Percentiles rank a stretch among this genome's conserved stretches.
phyloP scores from a whole-genome alignment of 805 yeast species.

The Saturnispora zaruensis region DNA sequence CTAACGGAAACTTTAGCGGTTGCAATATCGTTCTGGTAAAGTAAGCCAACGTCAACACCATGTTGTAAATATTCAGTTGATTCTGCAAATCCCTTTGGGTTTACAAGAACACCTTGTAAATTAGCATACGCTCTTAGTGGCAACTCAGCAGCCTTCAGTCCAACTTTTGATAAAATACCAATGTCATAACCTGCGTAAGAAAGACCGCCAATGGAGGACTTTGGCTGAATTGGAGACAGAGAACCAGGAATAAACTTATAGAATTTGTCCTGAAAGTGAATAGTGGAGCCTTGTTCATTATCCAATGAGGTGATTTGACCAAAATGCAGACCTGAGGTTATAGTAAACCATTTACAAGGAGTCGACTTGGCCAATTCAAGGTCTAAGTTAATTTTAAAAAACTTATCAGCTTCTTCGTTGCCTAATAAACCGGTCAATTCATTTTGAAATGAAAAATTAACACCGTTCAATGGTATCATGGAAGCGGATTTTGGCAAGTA shows the following conservation, averaged over 20 bases:
- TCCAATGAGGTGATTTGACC: slow-evolving; percentile 47
- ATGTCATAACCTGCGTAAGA: slow-evolving; percentile 12
- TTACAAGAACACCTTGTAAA: slow-evolving; percentile 9
- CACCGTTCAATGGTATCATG: slow-evolving; percentile 41
- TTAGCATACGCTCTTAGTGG: slow-evolving; percentile 14
- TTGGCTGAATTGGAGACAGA: slow-evolving; percentile 16
- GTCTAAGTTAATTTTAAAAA: slow-evolving; percentile 30
- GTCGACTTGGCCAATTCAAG: slow-evolving; percentile 32
- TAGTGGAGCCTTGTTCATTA: slow-evolving; percentile 13
- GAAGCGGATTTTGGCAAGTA: slow-evolving; percentile 27
- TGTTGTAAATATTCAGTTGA: slow-evolving; percentile 4
- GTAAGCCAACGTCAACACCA: slow-evolving; percentile 14
- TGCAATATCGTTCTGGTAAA: slow-evolving; percentile 9
- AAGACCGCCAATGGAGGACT: slow-evolving; percentile 10
- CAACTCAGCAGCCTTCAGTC: slow-evolving; percentile 3
- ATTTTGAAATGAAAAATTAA: slow-evolving; percentile 30
- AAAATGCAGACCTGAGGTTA: slow-evolving; percentile 39
- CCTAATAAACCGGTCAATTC: slow-evolving; percentile 35
- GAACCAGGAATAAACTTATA: slow-evolving; percentile 41
- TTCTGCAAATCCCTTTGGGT: background rate
- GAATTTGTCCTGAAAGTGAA: slow-evolving; percentile 72
- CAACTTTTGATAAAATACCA: slow-evolving; percentile 10
- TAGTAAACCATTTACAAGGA: slow-evolving; percentile 37
- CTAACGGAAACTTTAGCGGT: slow-evolving; percentile 11
- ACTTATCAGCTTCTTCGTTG: slow-evolving; percentile 22